These are phyloP conservation scores for Hortaea sp. DNA, from an alignment of 2,329 filamentous ascomycete species.

Conservation along the genomic window DNA sequence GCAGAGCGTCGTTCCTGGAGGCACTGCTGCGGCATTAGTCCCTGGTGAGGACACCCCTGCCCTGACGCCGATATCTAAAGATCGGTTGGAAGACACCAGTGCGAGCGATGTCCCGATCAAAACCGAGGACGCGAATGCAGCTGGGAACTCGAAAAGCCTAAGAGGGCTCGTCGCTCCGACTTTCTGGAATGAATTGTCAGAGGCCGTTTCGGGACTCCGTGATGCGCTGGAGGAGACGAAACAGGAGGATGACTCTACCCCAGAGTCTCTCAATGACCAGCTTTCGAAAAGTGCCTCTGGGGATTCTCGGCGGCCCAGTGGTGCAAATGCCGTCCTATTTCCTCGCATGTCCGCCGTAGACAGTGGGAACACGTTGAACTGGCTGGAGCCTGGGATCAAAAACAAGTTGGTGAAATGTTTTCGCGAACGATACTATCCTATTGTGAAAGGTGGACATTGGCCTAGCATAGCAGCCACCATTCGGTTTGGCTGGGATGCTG, in stretches of 20 bases:
- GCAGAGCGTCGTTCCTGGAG: not conserved
- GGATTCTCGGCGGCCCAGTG: not conserved
- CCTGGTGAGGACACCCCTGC: not conserved
- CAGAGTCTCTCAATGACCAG: not conserved
- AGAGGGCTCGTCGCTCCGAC: not conserved
- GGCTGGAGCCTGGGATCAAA: not conserved
- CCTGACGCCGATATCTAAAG: not conserved
- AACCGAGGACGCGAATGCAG: not conserved
- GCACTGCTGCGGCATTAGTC: not conserved
- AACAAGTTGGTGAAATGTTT: not conserved
- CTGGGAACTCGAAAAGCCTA: not conserved
- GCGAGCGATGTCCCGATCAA: not conserved
- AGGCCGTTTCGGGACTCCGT: not conserved
- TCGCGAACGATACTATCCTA: not conserved
- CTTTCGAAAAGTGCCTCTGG: not conserved
- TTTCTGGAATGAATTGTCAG: not conserved
- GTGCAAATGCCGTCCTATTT: not conserved
- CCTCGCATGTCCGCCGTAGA: not conserved
- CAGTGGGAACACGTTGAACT: not conserved
- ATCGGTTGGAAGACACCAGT: not conserved
- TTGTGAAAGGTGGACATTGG: not conserved
- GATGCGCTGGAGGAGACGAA: constrained; percentile 1
- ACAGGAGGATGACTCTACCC: not conserved
- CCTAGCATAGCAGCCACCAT: not conserved
- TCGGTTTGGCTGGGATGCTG: not conserved